Base-by-base conservation (phyloP, 345 rosid species). In the Murraya koenigii region DNA sequence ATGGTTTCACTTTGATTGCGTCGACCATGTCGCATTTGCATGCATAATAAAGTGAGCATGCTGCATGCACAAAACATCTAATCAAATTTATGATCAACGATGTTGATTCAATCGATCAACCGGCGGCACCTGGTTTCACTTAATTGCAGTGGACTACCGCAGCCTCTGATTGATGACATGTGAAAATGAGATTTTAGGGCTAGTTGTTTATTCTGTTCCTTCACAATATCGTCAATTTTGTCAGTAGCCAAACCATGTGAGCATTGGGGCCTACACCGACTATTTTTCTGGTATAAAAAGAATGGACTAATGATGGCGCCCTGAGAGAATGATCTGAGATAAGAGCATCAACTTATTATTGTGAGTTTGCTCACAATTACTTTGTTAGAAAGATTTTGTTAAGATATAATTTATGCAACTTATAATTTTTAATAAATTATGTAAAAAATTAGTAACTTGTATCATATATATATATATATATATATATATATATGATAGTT, bases 1-100 rank as follows among this genome's bases (percentile, higher is more conserved):
- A 59, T 39, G 66, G 41, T 60, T 17, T 72, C 66, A 25, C 22
- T 36, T 72, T 72, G 76, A 73, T 60, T 73, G 67, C 11, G 10
- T 23, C 33, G 33, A 6, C 66, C 66, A 58, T 59, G 76, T 22
- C 0, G 5, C 22, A 13, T 65, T 36, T 35, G 49, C 44, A 56
- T n/a, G 64, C 23, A 17, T 17, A 5, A 52, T 17, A 15, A 52
- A 52, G 56, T 4, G 4, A 2, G 66, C 55, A 14, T 33, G 19
- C 47, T 15, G 49, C 49, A 2, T 44, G 49, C 17, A 33, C 41
- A 13, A 33, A 25, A 15, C 2, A 13, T 72, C 17, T 8, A 38
- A 72, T 72, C 36, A 2, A 2, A 69, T 19, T 17, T 20, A 36
- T 33, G 6, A 25, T 39, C 36, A 59, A 73, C 76, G 67, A 58